Conservation (phyloP, 2,329 filamentous ascomycete species). For the Pleurostoma richardsiae region DNA sequence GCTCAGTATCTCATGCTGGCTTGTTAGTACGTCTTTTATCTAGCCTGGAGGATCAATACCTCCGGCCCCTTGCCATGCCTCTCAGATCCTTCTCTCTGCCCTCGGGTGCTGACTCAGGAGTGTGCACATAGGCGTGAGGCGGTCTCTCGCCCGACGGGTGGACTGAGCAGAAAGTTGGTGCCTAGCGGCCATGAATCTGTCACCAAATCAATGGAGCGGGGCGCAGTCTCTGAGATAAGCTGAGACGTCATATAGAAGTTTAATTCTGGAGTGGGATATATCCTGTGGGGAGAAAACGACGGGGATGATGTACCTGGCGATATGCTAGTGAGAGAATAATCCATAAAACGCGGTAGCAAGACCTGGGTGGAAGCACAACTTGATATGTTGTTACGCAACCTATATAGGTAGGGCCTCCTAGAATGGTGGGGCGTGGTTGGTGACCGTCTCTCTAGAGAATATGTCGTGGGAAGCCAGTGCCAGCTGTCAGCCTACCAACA, state of each 20-base stretch:
- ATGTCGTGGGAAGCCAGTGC: no score
- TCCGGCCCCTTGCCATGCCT: slow-evolving; percentile 39
- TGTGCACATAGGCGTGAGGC: slow-evolving; percentile 46
- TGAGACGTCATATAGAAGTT: slow-evolving; percentile 51
- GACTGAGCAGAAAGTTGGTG: slow-evolving; percentile 51
- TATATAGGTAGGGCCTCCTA: no score
- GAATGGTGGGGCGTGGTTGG: no score
- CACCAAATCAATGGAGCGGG: slow-evolving; percentile 62
- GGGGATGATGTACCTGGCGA: slow-evolving; percentile 13
- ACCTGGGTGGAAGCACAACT: no score
- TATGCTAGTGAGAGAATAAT: no score
- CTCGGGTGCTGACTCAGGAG: slow-evolving; percentile 56
- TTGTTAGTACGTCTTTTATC: no score
- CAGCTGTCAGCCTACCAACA: no score
- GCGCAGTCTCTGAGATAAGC: slow-evolving; percentile 51
- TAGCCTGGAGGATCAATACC: no score
- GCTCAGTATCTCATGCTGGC: no score
- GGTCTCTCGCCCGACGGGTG: slow-evolving; percentile 51
- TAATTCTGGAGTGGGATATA: slow-evolving; percentile 50
- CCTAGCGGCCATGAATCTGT: slow-evolving; percentile 58
- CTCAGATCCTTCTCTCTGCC: slow-evolving; percentile 53
- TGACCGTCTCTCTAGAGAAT: no score
- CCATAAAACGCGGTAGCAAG: no score
- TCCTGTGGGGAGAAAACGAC: slow-evolving; percentile 63
- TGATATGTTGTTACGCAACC: no score